Conservation (phyloP, 2,329 filamentous ascomycete species). For the Fusarium circinatum region DNA sequence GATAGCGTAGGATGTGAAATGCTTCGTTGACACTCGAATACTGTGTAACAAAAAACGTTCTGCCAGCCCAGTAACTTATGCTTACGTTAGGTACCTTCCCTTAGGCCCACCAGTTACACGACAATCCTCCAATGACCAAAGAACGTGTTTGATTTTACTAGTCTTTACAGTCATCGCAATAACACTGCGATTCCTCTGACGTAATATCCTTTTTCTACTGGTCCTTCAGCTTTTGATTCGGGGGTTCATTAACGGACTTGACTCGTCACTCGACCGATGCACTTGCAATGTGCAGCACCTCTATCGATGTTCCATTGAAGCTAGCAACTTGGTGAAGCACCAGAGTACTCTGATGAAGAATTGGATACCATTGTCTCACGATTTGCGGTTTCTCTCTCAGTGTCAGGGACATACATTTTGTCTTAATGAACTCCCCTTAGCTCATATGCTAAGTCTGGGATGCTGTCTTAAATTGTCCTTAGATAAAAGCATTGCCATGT, state of each 20-base stretch:
- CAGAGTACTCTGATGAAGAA: too few species aligned
- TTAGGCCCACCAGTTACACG: neutral
- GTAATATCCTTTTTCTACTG: neutral
- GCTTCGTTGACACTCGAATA: neutral
- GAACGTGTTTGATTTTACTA: neutral
- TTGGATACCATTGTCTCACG: too few species aligned
- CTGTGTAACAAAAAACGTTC: neutral
- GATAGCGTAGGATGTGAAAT: neutral
- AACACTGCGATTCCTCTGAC: neutral
- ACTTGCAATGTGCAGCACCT: neutral
- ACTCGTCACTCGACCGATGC: neutral
- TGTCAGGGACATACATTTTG: too few species aligned
- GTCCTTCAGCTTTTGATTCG: neutral
- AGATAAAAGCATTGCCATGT: neutral
- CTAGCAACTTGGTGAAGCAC: too few species aligned
- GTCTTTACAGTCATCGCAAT: too few species aligned
- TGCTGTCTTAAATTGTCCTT: too few species aligned
- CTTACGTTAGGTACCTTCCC: neutral
- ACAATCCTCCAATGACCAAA: neutral
- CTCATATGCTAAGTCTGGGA: neutral
- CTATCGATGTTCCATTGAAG: neutral
- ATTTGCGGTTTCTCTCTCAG: neutral
- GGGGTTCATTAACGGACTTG: too few species aligned
- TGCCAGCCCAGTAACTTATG: neutral
- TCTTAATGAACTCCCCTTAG: accelerated